Evolutionary conservation across 1,139 yeast species (phyloP).

Genomic region (Debaryomyces coudertii): DNA sequence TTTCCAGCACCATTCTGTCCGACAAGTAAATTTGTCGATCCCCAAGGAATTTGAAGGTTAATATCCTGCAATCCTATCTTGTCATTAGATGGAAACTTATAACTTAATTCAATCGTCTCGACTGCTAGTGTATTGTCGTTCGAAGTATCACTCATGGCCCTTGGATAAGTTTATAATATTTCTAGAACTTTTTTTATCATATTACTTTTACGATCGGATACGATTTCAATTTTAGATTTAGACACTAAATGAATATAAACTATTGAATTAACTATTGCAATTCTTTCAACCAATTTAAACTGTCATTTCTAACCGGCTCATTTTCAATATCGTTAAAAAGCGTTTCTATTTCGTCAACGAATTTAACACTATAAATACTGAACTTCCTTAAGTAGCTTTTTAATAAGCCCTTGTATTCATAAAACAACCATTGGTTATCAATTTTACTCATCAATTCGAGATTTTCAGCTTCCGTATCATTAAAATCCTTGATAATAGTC

Average conservation of each 20-base stretch:
- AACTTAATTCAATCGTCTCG: conserved; percentile 66
- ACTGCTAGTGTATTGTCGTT: conserved; percentile 48
- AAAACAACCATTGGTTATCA: conserved; percentile 47
- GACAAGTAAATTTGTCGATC: conserved; percentile 73
- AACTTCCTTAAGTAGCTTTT: conserved; percentile 44
- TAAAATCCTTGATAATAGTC: conserved; percentile 30
- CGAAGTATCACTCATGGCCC: neutral
- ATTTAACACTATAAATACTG: conserved; percentile 17
- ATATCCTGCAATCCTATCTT: conserved; percentile 72
- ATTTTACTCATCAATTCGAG: conserved; percentile 26
- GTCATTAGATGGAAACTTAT: conserved; percentile 64
- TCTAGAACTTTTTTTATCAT: too few species aligned
- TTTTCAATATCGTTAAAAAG: conserved; percentile 29
- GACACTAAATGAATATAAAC: neutral
- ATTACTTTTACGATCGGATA: neutral
- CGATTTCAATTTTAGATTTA: neutral
- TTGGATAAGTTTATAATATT: too few species aligned
- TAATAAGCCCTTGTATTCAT: conserved; percentile 47
- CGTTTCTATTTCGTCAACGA: conserved; percentile 26
- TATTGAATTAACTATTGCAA: conserved; percentile 10
- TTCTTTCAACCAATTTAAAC: conserved; percentile 36
- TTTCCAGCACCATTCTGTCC: conserved; percentile 99
- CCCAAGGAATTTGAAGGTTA: conserved; percentile 62
- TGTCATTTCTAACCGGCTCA: conserved; percentile 30
- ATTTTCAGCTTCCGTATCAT: conserved; percentile 29